A percentile compares a stretch with the other conserved stretches of the same genome.
Evolutionary conservation across 352 stramenopile genomes (phyloP).

Genomic region (Hyaloperonospora brassicae): DNA sequence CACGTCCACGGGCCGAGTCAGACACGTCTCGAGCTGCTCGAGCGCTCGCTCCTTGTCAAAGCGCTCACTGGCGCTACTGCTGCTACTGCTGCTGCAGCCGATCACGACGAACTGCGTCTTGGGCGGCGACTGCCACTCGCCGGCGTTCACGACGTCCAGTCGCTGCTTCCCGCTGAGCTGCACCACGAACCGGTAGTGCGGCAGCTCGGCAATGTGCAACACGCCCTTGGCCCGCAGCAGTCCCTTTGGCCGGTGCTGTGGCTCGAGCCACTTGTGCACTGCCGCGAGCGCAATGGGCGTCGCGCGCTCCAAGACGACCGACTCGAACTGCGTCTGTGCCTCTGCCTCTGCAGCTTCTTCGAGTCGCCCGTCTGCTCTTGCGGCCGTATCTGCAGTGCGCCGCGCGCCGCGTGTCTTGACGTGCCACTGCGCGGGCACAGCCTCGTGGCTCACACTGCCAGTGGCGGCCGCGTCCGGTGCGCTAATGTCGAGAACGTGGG

Average conservation of each 20-base stretch:
- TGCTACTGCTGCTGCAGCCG: slow-evolving; percentile 18
- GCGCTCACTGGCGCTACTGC: slow-evolving; percentile 1
- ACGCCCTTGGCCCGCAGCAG: slow-evolving; percentile 59
- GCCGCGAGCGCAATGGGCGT: slow-evolving; percentile 36
- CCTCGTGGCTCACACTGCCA: slow-evolving; percentile 56
- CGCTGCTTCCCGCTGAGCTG: slow-evolving; percentile 63
- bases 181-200: slow-evolving; percentile 52
- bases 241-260: slow-evolving; percentile 20
- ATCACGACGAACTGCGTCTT: slow-evolving; percentile 75
- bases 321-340: slow-evolving; percentile 23
- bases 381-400: too few species aligned
- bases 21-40: slow-evolving; percentile 23
- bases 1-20: slow-evolving; percentile 10
- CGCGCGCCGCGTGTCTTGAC: slow-evolving; percentile 27
- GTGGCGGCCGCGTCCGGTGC: slow-evolving; percentile 44
- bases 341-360: slow-evolving; percentile 2
- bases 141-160: slow-evolving; percentile 56
- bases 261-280: slow-evolving; percentile 42
- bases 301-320: slow-evolving; percentile 39
- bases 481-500: slow-evolving; percentile 62
- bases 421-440: slow-evolving; percentile 52
- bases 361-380: not conserved
- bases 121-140: slow-evolving; percentile 43
- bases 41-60: slow-evolving; percentile 31
- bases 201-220: slow-evolving; percentile 52